Evolutionary conservation across 2,329 filamentous ascomycete species (phyloP).

Genomic region (Chaetomiaceae sp.): DNA sequence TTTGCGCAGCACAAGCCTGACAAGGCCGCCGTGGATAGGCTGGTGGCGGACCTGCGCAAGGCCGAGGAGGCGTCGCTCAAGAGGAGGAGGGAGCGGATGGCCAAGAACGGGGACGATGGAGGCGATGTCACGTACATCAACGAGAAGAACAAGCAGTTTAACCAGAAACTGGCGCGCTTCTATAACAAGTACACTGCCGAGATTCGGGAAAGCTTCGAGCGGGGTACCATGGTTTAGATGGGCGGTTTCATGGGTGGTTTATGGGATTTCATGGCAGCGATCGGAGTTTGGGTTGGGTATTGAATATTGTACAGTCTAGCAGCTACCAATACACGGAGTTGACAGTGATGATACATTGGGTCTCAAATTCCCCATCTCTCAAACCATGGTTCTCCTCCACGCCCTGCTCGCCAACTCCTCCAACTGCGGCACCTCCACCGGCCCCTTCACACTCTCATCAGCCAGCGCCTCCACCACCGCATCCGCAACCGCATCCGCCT

Average conservation of each 20-base stretch:
- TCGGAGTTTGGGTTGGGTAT: conserved; percentile 17
- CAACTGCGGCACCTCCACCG: conserved; percentile 73
- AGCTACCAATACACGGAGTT: conserved; percentile 19
- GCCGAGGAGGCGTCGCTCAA: conserved; percentile 83
- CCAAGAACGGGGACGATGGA: conserved; percentile 73
- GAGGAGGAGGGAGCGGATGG: conserved; percentile 76
- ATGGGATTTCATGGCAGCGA: conserved; percentile 5
- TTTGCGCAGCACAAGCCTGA: conserved; percentile 84
- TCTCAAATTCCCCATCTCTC: conserved; percentile 24
- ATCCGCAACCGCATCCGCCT: conserved; percentile 81
- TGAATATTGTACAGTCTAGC: conserved; percentile 32
- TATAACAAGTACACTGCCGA: conserved; percentile 99
- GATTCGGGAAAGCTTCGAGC: conserved; percentile 95
- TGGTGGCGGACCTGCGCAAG: conserved; percentile 82
- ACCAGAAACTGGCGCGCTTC: conserved; percentile 91
- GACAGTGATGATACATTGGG: conserved; percentile 9
- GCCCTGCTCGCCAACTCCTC: conserved; percentile 74
- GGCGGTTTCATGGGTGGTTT: neutral
- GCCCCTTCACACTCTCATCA: conserved; percentile 67
- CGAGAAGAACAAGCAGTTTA: conserved; percentile 99
- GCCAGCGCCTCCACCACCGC: conserved; percentile 83
- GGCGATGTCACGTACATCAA: conserved; percentile 96
- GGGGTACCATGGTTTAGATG: conserved; percentile 87
- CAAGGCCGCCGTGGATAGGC: conserved; percentile 78
- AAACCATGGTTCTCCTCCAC: conserved; percentile 91